These are phyloP conservation scores for Conringia planisiliqua DNA, from an alignment of 345 rosid genomes.

Conservation along the genomic window DNA sequence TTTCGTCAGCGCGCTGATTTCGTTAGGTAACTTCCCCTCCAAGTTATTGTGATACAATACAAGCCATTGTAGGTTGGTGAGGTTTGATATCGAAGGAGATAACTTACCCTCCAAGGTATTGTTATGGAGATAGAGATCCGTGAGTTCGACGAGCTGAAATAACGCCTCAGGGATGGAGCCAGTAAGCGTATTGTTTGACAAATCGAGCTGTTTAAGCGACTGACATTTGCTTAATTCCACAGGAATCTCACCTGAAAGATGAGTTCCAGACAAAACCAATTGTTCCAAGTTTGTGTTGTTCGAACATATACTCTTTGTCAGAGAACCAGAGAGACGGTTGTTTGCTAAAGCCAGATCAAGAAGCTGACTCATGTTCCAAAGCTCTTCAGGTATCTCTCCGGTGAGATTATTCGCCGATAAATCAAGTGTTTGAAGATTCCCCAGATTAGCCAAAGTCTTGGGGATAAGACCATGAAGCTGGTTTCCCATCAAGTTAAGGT, in stretches of 20 bases:
- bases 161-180: conserved; percentile 67
- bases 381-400: conserved; percentile 67
- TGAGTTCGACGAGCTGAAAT: conserved; percentile 47
- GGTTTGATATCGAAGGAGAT: conserved; percentile 61
- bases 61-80: conserved; percentile 59
- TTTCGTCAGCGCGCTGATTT: conserved; percentile 49
- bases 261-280: conserved; percentile 49
- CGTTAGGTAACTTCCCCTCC: conserved; percentile 61
- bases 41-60: conserved; percentile 77
- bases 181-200: conserved; percentile 67
- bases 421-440: conserved; percentile 61
- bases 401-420: conserved; percentile 64
- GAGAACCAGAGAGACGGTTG: conserved; percentile 55
- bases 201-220: conserved; percentile 66
- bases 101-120: conserved; percentile 75
- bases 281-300: conserved; percentile 50
- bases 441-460: conserved; percentile 42
- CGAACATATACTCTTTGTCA: conserved; percentile 56
- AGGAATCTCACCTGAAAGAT: conserved; percentile 71
- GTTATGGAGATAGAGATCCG: conserved; percentile 80
- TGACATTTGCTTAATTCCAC: conserved; percentile 50
- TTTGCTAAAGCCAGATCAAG: conserved; percentile 52
- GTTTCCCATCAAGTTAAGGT: conserved; percentile 68
- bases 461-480: conserved; percentile 63
- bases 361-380: conserved; percentile 68